Conservation (phyloP, 2,329 filamentous ascomycete species). For the Elsinoe fawcettii region DNA sequence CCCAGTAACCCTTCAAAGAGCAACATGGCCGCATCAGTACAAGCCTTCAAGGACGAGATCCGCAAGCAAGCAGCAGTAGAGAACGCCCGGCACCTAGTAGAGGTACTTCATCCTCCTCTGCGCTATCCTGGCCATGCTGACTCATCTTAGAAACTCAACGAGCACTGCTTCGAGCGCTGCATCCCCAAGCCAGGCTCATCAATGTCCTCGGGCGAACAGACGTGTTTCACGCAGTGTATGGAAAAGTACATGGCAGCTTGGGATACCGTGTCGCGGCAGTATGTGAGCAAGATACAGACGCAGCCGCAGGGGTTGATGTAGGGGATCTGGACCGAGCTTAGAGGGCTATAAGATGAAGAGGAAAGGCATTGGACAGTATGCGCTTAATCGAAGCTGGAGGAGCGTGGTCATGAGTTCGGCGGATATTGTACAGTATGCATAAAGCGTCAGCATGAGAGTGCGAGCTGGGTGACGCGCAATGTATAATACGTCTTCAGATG, state of each 20-base stretch:
- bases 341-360: no score
- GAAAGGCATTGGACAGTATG: not conserved
- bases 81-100: conserved; percentile 45
- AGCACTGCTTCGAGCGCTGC: conserved; percentile 51
- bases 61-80: conserved; percentile 46
- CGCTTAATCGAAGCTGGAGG: not conserved
- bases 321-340: not conserved
- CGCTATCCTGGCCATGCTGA: not conserved
- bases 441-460: not conserved
- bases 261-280: conserved; percentile 45
- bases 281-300: conserved; percentile 42
- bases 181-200: conserved; percentile 45
- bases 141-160: conserved; percentile 43
- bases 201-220: conserved; percentile 42
- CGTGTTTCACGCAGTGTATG: conserved; percentile 46
- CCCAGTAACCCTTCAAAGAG: not conserved
- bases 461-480: not conserved
- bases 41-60: conserved; percentile 43
- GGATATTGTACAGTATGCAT: not conserved
- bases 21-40: conserved; percentile 10
- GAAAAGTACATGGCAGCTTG: conserved; percentile 50
- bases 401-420: not conserved
- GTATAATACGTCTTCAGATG: not conserved
- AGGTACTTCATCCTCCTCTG: conserved; percentile 28
- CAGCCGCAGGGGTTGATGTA: conserved; percentile 7